Conservation (phyloP, 2,329 filamentous ascomycete species). For the Exutisphaerella laricina region DNA sequence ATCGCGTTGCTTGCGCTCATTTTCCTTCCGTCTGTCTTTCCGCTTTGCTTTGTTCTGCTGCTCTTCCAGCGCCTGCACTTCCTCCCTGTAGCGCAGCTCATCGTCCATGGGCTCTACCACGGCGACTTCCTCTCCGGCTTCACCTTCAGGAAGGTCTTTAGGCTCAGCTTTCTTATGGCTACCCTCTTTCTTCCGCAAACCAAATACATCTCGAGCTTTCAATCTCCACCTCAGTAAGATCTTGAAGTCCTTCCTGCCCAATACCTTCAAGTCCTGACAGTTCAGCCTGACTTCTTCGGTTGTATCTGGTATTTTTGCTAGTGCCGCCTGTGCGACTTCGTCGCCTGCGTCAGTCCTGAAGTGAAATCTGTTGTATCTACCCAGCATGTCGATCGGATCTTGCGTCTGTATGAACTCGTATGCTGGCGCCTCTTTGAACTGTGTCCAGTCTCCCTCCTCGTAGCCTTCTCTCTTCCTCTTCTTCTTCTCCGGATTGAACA, state of each 20-base stretch:
- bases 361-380: slow-evolving; percentile 73
- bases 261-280: slow-evolving; percentile 78
- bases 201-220: slow-evolving; percentile 84
- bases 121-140: slow-evolving; percentile 59
- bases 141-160: slow-evolving; percentile 34
- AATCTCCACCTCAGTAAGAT: slow-evolving; percentile 83
- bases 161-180: slow-evolving; percentile 23
- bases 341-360: slow-evolving; percentile 70
- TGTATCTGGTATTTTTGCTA: slow-evolving; percentile 81
- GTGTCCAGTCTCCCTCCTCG: slow-evolving; percentile 88
- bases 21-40: slow-evolving; percentile 77
- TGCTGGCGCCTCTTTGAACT: slow-evolving; percentile 82
- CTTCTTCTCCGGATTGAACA: slow-evolving; percentile 96
- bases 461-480: slow-evolving; percentile 98
- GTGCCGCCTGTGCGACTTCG: slow-evolving; percentile 78
- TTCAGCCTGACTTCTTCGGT: slow-evolving; percentile 73
- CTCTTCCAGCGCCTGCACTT: slow-evolving; percentile 76
- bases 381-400: slow-evolving; percentile 89
- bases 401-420: slow-evolving; percentile 91
- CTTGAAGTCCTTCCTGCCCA: slow-evolving; percentile 93
- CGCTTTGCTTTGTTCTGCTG: slow-evolving; percentile 71
- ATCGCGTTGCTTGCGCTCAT: slow-evolving; percentile 90
- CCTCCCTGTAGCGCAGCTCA: slow-evolving; percentile 82
- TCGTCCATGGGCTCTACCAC: slow-evolving; percentile 90
- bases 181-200: slow-evolving; percentile 66